Percentiles rank a stretch among this genome's conserved stretches.
Conservation (phyloP, 257 asterid genomes). For the Coffea eugenioides region DNA sequence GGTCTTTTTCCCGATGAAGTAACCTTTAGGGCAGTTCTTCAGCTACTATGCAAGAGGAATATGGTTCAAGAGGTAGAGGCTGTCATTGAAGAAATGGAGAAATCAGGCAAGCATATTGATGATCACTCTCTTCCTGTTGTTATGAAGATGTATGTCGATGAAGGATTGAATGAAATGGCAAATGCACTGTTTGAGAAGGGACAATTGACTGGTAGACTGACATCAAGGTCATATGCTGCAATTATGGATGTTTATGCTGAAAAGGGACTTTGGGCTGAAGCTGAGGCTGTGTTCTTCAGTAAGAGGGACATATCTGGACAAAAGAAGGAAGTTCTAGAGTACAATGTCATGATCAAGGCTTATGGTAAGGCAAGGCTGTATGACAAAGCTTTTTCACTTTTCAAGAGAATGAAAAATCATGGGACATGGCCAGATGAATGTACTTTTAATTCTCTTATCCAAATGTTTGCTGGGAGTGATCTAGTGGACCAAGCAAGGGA, state of each 20-base stretch:
- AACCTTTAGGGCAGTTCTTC: slow-evolving; percentile 62
- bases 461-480: slow-evolving; percentile 71
- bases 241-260: slow-evolving; percentile 81
- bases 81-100: slow-evolving; percentile 71
- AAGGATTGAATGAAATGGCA: slow-evolving; percentile 58
- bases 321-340: slow-evolving; percentile 64
- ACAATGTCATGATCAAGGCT: slow-evolving; percentile 93
- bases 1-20: slow-evolving; percentile 88
- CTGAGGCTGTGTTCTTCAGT: slow-evolving; percentile 62
- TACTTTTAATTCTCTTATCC: slow-evolving; percentile 82
- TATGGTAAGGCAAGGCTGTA: slow-evolving; percentile 69
- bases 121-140: slow-evolving; percentile 74
- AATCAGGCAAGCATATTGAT: slow-evolving; percentile 43
- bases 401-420: slow-evolving; percentile 78
- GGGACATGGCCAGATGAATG: slow-evolving; percentile 95
- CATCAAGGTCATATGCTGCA: slow-evolving; percentile 69
- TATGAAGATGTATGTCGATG: slow-evolving; percentile 62
- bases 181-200: slow-evolving; percentile 46
- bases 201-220: slow-evolving; percentile 41
- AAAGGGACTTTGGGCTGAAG: slow-evolving; percentile 79
- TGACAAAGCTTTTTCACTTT: slow-evolving; percentile 68
- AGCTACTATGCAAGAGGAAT: slow-evolving; percentile 54
- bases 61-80: slow-evolving; percentile 73
- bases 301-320: slow-evolving; percentile 41
- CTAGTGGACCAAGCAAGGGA: slow-evolving; percentile 61